Evolutionary conservation across 495 filamentous ascomycete species (phyloP).

Genomic region (Daldinia vernicosa): DNA sequence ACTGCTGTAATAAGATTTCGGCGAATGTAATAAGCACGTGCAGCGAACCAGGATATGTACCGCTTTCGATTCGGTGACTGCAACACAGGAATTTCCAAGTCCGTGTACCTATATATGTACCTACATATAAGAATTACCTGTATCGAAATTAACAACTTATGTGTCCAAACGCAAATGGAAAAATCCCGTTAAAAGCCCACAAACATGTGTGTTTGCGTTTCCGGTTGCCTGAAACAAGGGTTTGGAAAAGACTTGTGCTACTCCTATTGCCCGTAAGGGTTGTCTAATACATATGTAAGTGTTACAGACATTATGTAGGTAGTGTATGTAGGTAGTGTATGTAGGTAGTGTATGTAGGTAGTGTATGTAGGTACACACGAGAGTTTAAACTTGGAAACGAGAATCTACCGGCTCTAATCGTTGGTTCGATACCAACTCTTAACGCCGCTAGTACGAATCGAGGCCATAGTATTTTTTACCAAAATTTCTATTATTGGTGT

Average conservation of each 20-base stretch:
- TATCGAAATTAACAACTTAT: background rate
- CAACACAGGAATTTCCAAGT: background rate
- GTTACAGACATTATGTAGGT: too few relatives aligned
- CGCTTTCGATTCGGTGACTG: background rate
- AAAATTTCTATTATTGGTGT: constrained; percentile 18
- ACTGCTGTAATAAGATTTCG: constrained; percentile 26
- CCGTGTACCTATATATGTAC: background rate
- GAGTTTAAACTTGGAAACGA: background rate
- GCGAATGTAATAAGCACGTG: constrained; percentile 29
- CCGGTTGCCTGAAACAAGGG: background rate
- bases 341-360: too few relatives aligned
- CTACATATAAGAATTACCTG: background rate
- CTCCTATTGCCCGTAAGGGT: background rate
- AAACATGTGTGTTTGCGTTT: background rate
- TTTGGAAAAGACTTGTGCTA: background rate
- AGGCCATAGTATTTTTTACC: constrained; percentile 6
- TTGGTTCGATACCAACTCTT: constrained; percentile 21
- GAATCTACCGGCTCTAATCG: background rate
- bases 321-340: too few relatives aligned
- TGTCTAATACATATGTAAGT: background rate
- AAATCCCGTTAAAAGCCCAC: background rate
- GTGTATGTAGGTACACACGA: too few relatives aligned
- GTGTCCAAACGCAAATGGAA: background rate
- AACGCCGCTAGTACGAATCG: constrained; percentile 29
- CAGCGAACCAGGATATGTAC: constrained; percentile 4